Base-by-base conservation (phyloP, 805 yeast species). In the Suhomyces vadensis region DNA sequence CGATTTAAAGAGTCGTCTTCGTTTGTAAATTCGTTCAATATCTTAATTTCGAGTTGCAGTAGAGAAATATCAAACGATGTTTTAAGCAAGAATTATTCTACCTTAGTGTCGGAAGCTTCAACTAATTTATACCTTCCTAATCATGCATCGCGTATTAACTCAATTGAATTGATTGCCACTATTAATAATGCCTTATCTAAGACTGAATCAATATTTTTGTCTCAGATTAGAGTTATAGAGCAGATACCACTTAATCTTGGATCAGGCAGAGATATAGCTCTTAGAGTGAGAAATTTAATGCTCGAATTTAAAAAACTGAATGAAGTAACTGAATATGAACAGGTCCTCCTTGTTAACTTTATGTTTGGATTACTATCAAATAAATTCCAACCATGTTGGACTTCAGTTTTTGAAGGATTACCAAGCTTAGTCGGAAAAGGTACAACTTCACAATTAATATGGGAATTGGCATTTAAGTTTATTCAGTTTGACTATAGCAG, bases 381-480 rank as follows among this genome's bases (percentile, higher is more conserved):
- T 25, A 78, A 79, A 46, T 89, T 92, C 53, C 85, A 88, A 44
- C 98, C 98, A 0, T 75, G 85, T 10, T 90, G 96, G 96, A 76
- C 79, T 14, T 89, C 85, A 4, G 85, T 86, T 1, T 66, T 74
- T 42, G 92, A 84, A 48, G 74, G 77, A 3, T 56, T 87, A 4
- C 78, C 82, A 1, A 56, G 62, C 3, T 61, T 84, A 7, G 63
- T 71, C 10, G 43, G 41, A 4, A 44, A 48, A 3, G 19, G 8
- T 5, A 20, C 20, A 11, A 58, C 67, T 31, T 69, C 74, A 13
- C 64, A 61, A 0, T 39, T 68, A 9, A 67, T 86, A 0, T 89
- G 96, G 95, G 58, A 70, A 0, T 55, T 78, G 14, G 65, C 81
- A 0, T 61, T 63, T 31, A 54, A 59, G 3, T 73, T 79, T 51